Percentiles rank a stretch among this genome's conserved stretches.
These are phyloP conservation scores for Spizellomyces sp. DNA, from an alignment of 192 early-diverging fungal species.

Conservation along the genomic window DNA sequence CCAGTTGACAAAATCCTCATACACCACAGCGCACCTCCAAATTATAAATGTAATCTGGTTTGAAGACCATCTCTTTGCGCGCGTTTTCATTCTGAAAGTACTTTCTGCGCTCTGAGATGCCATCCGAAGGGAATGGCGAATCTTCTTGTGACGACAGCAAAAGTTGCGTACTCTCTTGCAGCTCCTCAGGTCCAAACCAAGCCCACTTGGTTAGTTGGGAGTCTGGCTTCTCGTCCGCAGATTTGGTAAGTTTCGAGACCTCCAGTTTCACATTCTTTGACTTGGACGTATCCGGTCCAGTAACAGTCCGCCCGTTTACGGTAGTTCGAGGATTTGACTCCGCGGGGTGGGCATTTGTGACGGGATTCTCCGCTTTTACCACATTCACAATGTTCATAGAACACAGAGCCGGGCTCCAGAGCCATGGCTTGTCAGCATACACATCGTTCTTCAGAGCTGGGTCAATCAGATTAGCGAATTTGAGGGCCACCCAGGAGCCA, in stretches of 20 bases:
- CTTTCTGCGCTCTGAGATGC: constrained; percentile 50
- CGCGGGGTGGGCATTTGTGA: not conserved
- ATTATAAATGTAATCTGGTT: constrained; percentile 71
- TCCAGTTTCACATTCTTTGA: constrained; percentile 9
- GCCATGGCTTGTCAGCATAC: constrained; percentile 71
- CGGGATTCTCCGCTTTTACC: constrained; percentile 34
- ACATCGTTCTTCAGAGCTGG: constrained; percentile 73
- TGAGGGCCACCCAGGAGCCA: constrained; percentile 70
- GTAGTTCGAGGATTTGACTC: not conserved
- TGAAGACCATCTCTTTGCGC: constrained; percentile 51
- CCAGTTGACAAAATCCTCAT: constrained; percentile 9
- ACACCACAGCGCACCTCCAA: constrained; percentile 60
- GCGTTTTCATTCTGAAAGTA: constrained; percentile 55
- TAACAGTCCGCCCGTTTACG: not conserved
- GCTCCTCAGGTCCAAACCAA: constrained; percentile 37
- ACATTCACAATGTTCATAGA: constrained; percentile 76
- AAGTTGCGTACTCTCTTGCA: constrained; percentile 42
- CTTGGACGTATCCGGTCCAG: constrained; percentile 11
- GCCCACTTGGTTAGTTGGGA: constrained; percentile 42
- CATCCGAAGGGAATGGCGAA: constrained; percentile 41
- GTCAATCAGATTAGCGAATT: constrained; percentile 76
- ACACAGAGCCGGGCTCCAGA: constrained; percentile 68
- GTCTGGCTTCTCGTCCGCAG: constrained; percentile 21
- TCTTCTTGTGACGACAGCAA: constrained; percentile 24
- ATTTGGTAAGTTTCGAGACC: constrained; percentile 8